A percentile compares a stretch with the other conserved stretches of the same genome.
Evolutionary conservation across 192 early-diverging fungal genomes (phyloP).

Genomic region (Paraglomus occultum): DNA sequence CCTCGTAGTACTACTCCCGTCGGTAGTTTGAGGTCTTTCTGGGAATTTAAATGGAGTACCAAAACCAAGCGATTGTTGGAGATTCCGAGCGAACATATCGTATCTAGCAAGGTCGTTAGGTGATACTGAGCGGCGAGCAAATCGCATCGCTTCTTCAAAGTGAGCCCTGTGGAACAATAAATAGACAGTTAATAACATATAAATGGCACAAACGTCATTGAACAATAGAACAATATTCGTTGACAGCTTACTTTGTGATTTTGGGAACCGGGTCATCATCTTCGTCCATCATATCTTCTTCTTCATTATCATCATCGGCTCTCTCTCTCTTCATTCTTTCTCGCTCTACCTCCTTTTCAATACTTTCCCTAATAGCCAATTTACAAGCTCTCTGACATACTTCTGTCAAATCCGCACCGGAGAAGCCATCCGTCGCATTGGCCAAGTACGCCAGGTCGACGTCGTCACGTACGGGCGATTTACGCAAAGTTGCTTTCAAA

Average conservation of each 20-base stretch:
- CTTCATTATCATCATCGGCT: constrained; percentile 67
- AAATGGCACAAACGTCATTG: background rate
- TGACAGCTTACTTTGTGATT: constrained; percentile 61
- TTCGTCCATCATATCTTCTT: constrained; percentile 69
- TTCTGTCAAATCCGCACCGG: constrained; percentile 96
- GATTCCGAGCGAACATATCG: constrained; percentile 99
- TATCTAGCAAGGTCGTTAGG: constrained; percentile 98
- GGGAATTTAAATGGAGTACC: constrained; percentile 96
- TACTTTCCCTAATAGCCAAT: constrained; percentile 95
- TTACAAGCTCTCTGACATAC: constrained; percentile 98
- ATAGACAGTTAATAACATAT: background rate
- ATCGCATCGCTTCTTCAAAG: constrained; percentile 99
- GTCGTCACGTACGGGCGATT: constrained; percentile 80
- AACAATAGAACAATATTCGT: background rate
- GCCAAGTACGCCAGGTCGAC: constrained; percentile 86
- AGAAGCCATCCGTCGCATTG: constrained; percentile 91
- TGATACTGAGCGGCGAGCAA: constrained; percentile 91
- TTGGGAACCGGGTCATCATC: constrained; percentile 83
- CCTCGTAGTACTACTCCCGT: too few relatives aligned
- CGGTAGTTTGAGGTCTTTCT: too few relatives aligned
- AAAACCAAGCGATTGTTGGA: constrained; percentile 94
- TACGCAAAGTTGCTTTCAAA: constrained; percentile 85
- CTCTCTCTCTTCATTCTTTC: constrained; percentile 72
- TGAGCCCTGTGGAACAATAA: constrained; percentile 54
- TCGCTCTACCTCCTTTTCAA: constrained; percentile 80